Base-by-base conservation (phyloP, 2,329 filamentous ascomycete genomes). In the Cladosporium halotolerans region DNA sequence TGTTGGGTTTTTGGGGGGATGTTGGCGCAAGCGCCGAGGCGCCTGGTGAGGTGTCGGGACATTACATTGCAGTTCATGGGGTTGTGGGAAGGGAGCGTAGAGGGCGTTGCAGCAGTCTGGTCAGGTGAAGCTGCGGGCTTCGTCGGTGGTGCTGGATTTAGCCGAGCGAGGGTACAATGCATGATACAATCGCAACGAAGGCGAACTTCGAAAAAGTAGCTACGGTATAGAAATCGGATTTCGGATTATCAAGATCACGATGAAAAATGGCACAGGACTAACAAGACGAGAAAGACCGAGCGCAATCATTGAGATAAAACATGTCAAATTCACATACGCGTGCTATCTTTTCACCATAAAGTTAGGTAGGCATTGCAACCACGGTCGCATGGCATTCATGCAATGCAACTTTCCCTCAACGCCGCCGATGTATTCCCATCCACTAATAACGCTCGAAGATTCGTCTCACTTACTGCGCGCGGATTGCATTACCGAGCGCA, bases 401-500 rank as follows among this genome's bases (percentile, higher is more conserved):
- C 48, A 51, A 51, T 44, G 19, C 48, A 40, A 51, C 48, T 51
- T 51, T 51, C 42, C 48, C 48, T 40, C 48, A 51, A 51, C 48
- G 48, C 48, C 48, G 40, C 48, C 48, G 38, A 51, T 51, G 48
- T 44, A 51, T 51, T 51, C 48, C 48, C 48, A 51, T 51, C 48
- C 48, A 51, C 47, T 16, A 51, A 51, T 51, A 51, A 51, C 48
- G 48, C 48, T 51, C 44, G 39, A 51, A 40, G 23, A 38, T 43
- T 43, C 23, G 42, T 38, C 32, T 51, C 40, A 28, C 40, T 51
- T 63, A 67, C 61, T 73, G 76, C 61, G 75, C 72, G 65, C 75
- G 69, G 59, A 78, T 78, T 57, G 74, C 75, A 57, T 75, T 70
- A 52, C 87, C 86, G 70, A 92, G 74, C 57, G 86, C 88, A 71